These are phyloP conservation scores for Xylaria sp. DNA, from an alignment of 2,329 filamentous ascomycete genomes.

Conservation along the genomic window DNA sequence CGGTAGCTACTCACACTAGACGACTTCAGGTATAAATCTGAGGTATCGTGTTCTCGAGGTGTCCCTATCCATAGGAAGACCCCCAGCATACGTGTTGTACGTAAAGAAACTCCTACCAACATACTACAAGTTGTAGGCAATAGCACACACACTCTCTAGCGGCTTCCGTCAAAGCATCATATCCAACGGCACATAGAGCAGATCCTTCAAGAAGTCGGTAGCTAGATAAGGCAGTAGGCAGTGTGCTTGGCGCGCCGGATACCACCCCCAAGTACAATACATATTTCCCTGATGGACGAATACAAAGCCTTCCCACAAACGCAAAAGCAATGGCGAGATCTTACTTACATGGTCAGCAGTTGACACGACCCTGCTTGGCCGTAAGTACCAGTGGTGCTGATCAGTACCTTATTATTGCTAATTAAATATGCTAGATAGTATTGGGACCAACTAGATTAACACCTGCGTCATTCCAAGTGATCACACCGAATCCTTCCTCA, in stretches of 20 bases:
- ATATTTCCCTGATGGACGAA: not conserved
- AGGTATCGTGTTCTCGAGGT: no score
- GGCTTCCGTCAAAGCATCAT: not conserved
- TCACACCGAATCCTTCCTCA: slow-evolving; percentile 28
- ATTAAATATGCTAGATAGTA: slow-evolving; percentile 15
- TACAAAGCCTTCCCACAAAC: not conserved
- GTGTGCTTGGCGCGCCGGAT: not conserved
- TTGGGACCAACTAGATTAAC: slow-evolving; percentile 12
- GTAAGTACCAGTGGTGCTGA: slow-evolving; percentile 8
- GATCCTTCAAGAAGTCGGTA: not conserved
- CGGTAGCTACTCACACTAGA: not conserved
- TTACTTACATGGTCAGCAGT: slow-evolving; percentile 15
- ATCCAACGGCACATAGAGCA: not conserved
- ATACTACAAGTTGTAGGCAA: not conserved
- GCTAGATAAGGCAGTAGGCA: not conserved
- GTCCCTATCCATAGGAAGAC: not conserved
- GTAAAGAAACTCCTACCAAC: not conserved
- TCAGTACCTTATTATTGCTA: slow-evolving; percentile 14
- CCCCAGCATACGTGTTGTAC: not conserved
- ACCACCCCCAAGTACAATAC: slow-evolving; percentile 18
- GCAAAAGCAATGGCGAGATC: slow-evolving; percentile 3
- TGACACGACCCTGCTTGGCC: not conserved
- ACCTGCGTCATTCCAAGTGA: slow-evolving; percentile 19
- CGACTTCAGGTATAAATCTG: not conserved
- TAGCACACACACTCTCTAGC: not conserved